Evolutionary conservation across 306 rosid genomes (phyloP).

Genomic region (Rubus parviflorus): DNA sequence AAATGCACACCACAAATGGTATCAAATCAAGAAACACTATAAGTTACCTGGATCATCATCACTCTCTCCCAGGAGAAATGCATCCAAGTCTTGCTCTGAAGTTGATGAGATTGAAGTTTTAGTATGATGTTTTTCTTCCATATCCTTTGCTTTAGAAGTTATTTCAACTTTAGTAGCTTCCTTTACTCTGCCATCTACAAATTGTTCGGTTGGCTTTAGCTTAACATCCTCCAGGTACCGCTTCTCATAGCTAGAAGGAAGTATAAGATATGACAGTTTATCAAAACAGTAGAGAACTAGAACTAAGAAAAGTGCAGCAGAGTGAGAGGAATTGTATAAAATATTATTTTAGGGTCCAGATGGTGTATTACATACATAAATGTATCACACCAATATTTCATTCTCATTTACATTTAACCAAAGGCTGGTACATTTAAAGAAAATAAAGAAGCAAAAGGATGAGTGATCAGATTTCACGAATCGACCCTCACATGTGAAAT

Average conservation of each 20-base stretch:
- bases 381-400: too few species aligned
- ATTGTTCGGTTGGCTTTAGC: slow-evolving; percentile 40
- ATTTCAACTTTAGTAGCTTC: slow-evolving; percentile 39
- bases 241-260: slow-evolving; percentile 58
- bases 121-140: slow-evolving; percentile 35
- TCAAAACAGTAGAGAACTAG: slow-evolving; percentile 19
- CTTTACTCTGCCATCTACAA: slow-evolving; percentile 35
- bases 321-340: slow-evolving; percentile 4
- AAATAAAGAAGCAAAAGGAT: too few species aligned
- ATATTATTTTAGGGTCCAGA: background rate
- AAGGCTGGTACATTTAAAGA: too few species aligned
- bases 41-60: slow-evolving; percentile 57
- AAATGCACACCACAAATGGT: background rate
- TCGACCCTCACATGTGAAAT: too few species aligned
- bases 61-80: slow-evolving; percentile 59
- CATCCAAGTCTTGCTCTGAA: slow-evolving; percentile 65
- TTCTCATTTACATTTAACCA: too few species aligned
- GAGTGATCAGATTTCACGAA: too few species aligned
- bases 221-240: slow-evolving; percentile 42
- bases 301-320: slow-evolving; percentile 1
- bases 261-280: slow-evolving; percentile 22
- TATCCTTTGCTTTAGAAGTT: slow-evolving; percentile 37
- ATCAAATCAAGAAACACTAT: slow-evolving; percentile 1
- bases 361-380: too few species aligned
- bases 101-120: slow-evolving; percentile 37